These are phyloP conservation scores for Calonectria hongkongensis DNA, from an alignment of 2,329 filamentous ascomycete species.

Conservation along the genomic window DNA sequence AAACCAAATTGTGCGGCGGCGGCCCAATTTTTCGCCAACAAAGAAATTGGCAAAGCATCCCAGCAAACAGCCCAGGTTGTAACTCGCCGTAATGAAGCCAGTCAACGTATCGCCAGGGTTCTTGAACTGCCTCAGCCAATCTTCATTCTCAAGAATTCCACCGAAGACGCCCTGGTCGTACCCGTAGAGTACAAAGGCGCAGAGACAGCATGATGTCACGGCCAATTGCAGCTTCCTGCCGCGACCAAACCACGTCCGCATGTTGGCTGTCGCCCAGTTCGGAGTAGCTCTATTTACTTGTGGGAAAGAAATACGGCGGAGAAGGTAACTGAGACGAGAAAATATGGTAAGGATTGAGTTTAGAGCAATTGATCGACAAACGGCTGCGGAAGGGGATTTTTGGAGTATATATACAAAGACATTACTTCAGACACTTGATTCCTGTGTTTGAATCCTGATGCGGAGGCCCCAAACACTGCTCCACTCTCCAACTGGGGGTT, in stretches of 20 bases:
- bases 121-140: slow-evolving; percentile 61
- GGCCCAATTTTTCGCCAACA: slow-evolving; percentile 70
- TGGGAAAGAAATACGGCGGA: neutral
- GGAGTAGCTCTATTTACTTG: neutral
- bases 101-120: slow-evolving; percentile 50
- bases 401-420: slow-evolving; percentile 17
- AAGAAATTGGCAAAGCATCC: slow-evolving; percentile 64
- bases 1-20: slow-evolving; percentile 71
- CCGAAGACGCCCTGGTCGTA: slow-evolving; percentile 70
- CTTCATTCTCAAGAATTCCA: slow-evolving; percentile 65
- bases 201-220: slow-evolving; percentile 49
- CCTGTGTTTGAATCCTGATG: neutral
- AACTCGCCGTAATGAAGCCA: slow-evolving; percentile 55
- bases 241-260: slow-evolving; percentile 50
- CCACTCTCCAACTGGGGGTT: neutral
- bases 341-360: neutral
- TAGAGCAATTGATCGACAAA: slow-evolving; percentile 16
- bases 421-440: slow-evolving; percentile 5
- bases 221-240: slow-evolving; percentile 48
- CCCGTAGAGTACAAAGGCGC: slow-evolving; percentile 57
- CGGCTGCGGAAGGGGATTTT: neutral
- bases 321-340: neutral
- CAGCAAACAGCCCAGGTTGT: slow-evolving; percentile 64
- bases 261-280: slow-evolving; percentile 16
- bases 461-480: neutral